phyloP scores from a whole-genome alignment of 495 filamentous ascomycete genomes.

The Aspergillus sparsus region DNA sequence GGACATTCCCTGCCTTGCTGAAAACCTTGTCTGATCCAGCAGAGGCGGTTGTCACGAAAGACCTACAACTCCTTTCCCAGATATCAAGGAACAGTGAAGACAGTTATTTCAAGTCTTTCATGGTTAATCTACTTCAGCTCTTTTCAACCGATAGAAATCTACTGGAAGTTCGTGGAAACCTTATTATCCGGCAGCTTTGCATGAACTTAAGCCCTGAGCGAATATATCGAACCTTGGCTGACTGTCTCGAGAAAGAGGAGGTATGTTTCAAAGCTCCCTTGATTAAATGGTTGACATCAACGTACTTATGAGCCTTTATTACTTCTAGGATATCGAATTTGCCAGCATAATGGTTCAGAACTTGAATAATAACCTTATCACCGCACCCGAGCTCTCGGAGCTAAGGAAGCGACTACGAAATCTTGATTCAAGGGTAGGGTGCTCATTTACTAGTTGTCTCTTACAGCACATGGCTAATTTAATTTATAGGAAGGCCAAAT shows the following conservation, averaged over 20 bases:
- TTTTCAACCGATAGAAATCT: slow-evolving; percentile 92
- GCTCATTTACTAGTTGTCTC: not conserved
- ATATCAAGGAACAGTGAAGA: slow-evolving; percentile 97
- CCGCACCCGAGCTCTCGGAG: slow-evolving; percentile 89
- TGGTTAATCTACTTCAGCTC: slow-evolving; percentile 93
- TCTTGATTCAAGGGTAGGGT: slow-evolving; percentile 73
- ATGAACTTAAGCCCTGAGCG: slow-evolving; percentile 88
- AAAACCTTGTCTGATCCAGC: slow-evolving; percentile 96
- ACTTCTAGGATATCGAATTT: slow-evolving; percentile 81
- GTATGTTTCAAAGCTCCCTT: slow-evolving; percentile 30
- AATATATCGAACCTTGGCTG: slow-evolving; percentile 94
- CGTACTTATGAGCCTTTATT: slow-evolving; percentile 14
- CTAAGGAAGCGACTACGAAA: slow-evolving; percentile 87
- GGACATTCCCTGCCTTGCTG: slow-evolving; percentile 91
- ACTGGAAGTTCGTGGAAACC: slow-evolving; percentile 87
- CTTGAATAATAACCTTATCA: slow-evolving; percentile 98
- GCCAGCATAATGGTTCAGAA: slow-evolving; percentile 99
- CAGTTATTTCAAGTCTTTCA: slow-evolving; percentile 95
- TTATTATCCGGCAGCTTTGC: slow-evolving; percentile 95
- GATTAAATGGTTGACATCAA: not conserved
- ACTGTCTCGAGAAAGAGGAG: slow-evolving; percentile 97
- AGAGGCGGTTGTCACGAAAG: slow-evolving; percentile 93
- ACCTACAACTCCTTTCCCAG: slow-evolving; percentile 91
- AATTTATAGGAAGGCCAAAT: slow-evolving; percentile 76
- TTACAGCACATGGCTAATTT: slow-evolving; percentile 16